Conservation (phyloP, 1,284 basidiomycete genomes). For the Apiotrichum akiyoshidainum region DNA sequence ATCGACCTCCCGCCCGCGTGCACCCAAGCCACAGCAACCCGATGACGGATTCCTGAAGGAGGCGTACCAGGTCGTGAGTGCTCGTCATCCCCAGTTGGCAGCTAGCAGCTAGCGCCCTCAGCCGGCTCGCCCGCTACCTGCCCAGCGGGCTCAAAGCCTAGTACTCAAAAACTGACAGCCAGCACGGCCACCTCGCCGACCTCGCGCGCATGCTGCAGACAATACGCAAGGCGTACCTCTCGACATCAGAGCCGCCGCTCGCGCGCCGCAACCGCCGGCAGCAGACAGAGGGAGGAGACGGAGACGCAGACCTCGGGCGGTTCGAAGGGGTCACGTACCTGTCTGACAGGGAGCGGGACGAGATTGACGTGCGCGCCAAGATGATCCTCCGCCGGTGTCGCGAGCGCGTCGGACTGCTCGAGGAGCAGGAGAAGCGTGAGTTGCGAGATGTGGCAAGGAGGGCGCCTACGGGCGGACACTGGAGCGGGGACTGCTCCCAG, state of each 20-base stretch:
- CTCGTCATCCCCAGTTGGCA: no score
- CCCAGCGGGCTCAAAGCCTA: no score
- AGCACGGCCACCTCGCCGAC: slow-evolving; percentile 45
- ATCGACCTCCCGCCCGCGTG: slow-evolving; percentile 15
- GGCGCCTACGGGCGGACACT: no score
- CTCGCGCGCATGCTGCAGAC: slow-evolving; percentile 35
- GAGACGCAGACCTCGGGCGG: slow-evolving; percentile 29
- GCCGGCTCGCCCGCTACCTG: no score
- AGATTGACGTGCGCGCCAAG: slow-evolving; percentile 58
- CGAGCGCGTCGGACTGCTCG: slow-evolving; percentile 54
- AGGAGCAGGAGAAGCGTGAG: slow-evolving; percentile 54
- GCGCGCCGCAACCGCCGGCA: slow-evolving; percentile 17
- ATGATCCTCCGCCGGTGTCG: slow-evolving; percentile 55
- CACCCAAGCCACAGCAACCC: neutral
- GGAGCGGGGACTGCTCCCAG: no score
- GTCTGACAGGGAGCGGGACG: slow-evolving; percentile 57
- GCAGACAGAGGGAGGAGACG: neutral
- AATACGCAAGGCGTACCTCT: slow-evolving; percentile 49
- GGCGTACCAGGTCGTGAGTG: slow-evolving; percentile 48
- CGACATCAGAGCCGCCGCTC: slow-evolving; percentile 36
- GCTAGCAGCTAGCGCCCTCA: no score
- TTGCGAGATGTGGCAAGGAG: slow-evolving; percentile 4
- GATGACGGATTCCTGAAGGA: slow-evolving; percentile 47
- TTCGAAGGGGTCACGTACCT: slow-evolving; percentile 52
- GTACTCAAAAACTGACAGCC: neutral